Conservation (phyloP, 805 yeast genomes). For the Starmera dryadoides region DNA sequence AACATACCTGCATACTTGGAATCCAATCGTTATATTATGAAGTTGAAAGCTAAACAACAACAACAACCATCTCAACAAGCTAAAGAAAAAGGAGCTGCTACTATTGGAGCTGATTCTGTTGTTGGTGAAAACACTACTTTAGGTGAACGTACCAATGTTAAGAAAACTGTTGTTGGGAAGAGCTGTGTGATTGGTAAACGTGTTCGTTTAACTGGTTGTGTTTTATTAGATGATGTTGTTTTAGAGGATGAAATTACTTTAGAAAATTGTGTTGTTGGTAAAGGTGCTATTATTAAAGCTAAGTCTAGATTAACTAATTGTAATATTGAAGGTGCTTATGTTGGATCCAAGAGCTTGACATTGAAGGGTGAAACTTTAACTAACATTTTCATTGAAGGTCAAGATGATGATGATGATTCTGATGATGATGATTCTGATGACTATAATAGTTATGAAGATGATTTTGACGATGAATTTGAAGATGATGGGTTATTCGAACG, state of each 20-base stretch:
- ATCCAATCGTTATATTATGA: constrained; percentile 75
- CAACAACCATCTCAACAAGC: constrained; percentile 18
- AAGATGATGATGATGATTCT: constrained; percentile 15
- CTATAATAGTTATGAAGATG: constrained; percentile 31
- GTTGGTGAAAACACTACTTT: constrained; percentile 63
- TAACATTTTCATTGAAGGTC: constrained; percentile 23
- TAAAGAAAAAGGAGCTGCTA: constrained; percentile 54
- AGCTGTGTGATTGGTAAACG: constrained; percentile 75
- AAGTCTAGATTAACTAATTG: constrained; percentile 71
- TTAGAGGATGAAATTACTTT: constrained; percentile 68
- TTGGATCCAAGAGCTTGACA: constrained; percentile 46
- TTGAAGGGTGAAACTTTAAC: constrained; percentile 54
- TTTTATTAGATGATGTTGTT: constrained; percentile 60
- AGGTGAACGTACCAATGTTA: constrained; percentile 81
- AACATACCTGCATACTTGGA: constrained; percentile 81
- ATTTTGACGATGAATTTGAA: constrained; percentile 33
- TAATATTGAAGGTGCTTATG: constrained; percentile 75
- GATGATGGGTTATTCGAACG: constrained; percentile 61
- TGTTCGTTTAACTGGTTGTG: constrained; percentile 83
- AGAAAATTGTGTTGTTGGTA: constrained; percentile 87
- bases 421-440: constrained; percentile 21
- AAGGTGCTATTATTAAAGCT: constrained; percentile 50
- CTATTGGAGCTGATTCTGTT: constrained; percentile 80
- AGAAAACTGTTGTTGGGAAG: constrained; percentile 74
- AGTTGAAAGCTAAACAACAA: constrained; percentile 42